A percentile compares a stretch with the other conserved stretches of the same genome.
Conservation (phyloP, 2,329 filamentous ascomycete species). For the Sordariomycetes sp. region DNA sequence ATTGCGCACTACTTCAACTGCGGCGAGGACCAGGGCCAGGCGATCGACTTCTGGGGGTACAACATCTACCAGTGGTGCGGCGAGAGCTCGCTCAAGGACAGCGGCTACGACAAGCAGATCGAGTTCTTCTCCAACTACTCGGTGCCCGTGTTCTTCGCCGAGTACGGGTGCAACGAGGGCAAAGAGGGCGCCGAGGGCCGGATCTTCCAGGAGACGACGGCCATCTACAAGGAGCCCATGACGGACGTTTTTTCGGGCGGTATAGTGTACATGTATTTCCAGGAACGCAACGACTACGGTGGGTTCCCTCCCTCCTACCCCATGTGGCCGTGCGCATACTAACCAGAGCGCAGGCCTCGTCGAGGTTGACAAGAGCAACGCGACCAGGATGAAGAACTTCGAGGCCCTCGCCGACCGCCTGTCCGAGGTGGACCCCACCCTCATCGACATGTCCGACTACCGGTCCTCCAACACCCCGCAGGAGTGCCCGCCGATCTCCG, state of each 20-base stretch:
- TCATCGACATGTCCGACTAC: conserved; percentile 59
- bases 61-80: conserved; percentile 99
- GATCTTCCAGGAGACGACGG: conserved; percentile 73
- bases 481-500: conserved; percentile 55
- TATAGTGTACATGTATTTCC: conserved; percentile 98
- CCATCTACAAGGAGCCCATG: conserved; percentile 76
- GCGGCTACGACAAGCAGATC: conserved; percentile 74
- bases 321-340: too few species aligned
- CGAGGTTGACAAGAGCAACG: conserved; percentile 43
- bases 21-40: conserved; percentile 42
- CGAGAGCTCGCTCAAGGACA: conserved; percentile 62
- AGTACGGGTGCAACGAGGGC: conserved; percentile 84
- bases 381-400: conserved; percentile 65
- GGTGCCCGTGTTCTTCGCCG: conserved; percentile 94
- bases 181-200: conserved; percentile 50
- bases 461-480: conserved; percentile 56
- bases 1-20: conserved; percentile 96
- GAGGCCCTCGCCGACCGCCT: conserved; percentile 61
- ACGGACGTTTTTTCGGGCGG: conserved; percentile 82
- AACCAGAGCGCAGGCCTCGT: conserved; percentile 46
- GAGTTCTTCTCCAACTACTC: conserved; percentile 82
- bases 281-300: conserved; percentile 85
- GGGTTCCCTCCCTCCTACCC: conserved; percentile 8
- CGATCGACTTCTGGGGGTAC: conserved; percentile 98
- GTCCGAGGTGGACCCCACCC: conserved; percentile 53